Evolutionary conservation across 345 rosid species (phyloP).

Genomic region (Conringia planisiliqua): DNA sequence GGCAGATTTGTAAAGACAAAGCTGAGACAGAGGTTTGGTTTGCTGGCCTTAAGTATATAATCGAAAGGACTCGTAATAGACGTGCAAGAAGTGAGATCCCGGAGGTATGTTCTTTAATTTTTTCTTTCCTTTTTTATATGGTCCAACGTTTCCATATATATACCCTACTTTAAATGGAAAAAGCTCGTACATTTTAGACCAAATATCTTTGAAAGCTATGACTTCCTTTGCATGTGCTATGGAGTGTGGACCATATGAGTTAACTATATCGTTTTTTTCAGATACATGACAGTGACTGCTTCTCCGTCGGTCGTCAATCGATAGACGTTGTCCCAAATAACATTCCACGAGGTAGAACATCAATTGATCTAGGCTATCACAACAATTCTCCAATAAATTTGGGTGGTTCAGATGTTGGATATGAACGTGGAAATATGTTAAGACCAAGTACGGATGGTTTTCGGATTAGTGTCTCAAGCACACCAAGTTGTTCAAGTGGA

Average conservation of each 20-base stretch:
- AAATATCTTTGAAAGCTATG: neutral
- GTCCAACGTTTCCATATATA: too few species aligned
- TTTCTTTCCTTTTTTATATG: neutral
- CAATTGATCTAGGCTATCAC: slow-evolving; percentile 51
- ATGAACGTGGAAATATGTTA: slow-evolving; percentile 82
- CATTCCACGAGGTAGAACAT: slow-evolving; percentile 51
- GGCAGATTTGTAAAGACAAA: slow-evolving; percentile 93
- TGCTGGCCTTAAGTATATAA: slow-evolving; percentile 67
- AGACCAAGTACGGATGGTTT: slow-evolving; percentile 89
- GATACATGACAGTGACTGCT: slow-evolving; percentile 50
- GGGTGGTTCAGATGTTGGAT: slow-evolving; percentile 68
- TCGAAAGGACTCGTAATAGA: slow-evolving; percentile 47
- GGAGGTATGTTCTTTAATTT: slow-evolving; percentile 44
- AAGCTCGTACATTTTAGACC: too few species aligned
- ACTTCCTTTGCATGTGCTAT: neutral
- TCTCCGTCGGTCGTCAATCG: slow-evolving; percentile 46
- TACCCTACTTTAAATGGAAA: too few species aligned
- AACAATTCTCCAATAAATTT: slow-evolving; percentile 34
- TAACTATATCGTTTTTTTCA: slow-evolving; percentile 24
- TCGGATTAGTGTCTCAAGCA: slow-evolving; percentile 91
- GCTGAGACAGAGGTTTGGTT: slow-evolving; percentile 93
- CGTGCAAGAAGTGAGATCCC: slow-evolving; percentile 61
- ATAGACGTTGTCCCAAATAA: slow-evolving; percentile 48
- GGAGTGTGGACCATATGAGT: neutral
- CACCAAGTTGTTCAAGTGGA: slow-evolving; percentile 93